Evolutionary conservation across 257 asterid genomes (phyloP).

Genomic region (Ocimum tenuiflorum): DNA sequence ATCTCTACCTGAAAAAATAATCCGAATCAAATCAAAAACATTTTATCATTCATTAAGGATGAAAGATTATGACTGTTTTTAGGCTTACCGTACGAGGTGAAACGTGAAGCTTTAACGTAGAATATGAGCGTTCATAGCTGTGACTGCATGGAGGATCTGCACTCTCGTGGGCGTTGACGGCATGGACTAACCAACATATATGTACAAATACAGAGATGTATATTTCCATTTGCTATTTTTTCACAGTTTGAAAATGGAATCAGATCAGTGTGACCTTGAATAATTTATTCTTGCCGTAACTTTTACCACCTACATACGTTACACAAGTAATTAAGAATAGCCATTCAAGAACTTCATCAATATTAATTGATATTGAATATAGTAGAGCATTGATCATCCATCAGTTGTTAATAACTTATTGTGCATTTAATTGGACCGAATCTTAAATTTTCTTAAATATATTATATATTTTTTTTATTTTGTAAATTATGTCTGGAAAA

Average conservation of each 20-base stretch:
- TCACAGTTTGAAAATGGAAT: no score
- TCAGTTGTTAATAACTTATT: no score
- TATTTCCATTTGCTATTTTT: neutral
- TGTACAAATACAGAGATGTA: neutral
- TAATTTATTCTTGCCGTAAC: neutral
- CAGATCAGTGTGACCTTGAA: neutral
- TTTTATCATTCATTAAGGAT: no score
- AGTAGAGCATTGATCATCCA: no score
- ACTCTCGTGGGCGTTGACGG: neutral
- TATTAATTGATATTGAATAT: no score
- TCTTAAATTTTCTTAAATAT: no score
- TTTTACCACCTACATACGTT: neutral
- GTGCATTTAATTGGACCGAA: no score
- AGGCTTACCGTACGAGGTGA: conserved; percentile 19
- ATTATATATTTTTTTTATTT: no score
- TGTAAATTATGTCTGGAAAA: no score
- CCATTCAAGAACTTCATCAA: no score
- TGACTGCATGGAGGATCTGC: neutral
- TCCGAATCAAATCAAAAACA: neutral
- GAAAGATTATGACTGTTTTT: neutral
- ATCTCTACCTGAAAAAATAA: no score
- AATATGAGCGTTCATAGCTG: neutral
- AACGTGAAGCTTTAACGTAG: conserved; percentile 16
- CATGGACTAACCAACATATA: neutral
- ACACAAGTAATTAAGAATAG: neutral